phyloP scores from a whole-genome alignment of 768 basidiomycete species.

The Tulasnella sp. region DNA sequence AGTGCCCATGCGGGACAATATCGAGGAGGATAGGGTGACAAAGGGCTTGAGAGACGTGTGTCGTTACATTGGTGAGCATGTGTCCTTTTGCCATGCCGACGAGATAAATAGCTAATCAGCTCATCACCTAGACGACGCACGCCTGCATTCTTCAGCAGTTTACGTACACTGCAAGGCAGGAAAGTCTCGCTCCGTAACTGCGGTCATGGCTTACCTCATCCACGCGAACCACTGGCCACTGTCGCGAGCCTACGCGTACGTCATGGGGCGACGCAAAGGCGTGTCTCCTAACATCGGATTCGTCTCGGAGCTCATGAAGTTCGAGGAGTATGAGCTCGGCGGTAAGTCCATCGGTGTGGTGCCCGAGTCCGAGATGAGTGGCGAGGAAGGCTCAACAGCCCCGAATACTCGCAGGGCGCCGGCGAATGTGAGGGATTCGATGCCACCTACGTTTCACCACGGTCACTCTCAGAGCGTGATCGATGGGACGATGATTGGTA shows the following conservation, averaged over 20 bases:
- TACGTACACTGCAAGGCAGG: constrained; percentile 97
- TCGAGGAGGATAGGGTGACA: constrained; percentile 85
- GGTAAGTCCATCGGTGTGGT: constrained; percentile 60
- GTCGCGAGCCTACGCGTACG: constrained; percentile 81
- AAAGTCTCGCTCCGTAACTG: constrained; percentile 90
- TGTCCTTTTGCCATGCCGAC: not conserved
- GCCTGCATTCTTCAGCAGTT: constrained; percentile 74
- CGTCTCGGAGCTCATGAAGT: constrained; percentile 92
- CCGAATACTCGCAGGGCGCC: not conserved
- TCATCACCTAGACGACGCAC: constrained; percentile 64
- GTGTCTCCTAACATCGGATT: constrained; percentile 98
- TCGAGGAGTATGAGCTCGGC: constrained; percentile 84
- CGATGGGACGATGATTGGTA: constrained; percentile 39
- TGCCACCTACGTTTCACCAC: constrained; percentile 11
- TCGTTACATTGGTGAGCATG: constrained; percentile 67
- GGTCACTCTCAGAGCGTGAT: constrained; percentile 25
- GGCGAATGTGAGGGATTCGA: constrained; percentile 14
- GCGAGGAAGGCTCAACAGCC: constrained; percentile 23
- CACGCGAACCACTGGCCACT: constrained; percentile 97
- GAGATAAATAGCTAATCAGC: not conserved
- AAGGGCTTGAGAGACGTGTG: constrained; percentile 77
- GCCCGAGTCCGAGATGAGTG: constrained; percentile 23
- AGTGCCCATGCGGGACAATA: constrained; percentile 90
- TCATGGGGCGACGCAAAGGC: constrained; percentile 83
- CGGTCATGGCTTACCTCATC: constrained; percentile 94